Percentiles rank a stretch among this genome's conserved stretches.
Evolutionary conservation across 371 early-diverging fungal species (phyloP).

Genomic region (Apophysomyces sp.): DNA sequence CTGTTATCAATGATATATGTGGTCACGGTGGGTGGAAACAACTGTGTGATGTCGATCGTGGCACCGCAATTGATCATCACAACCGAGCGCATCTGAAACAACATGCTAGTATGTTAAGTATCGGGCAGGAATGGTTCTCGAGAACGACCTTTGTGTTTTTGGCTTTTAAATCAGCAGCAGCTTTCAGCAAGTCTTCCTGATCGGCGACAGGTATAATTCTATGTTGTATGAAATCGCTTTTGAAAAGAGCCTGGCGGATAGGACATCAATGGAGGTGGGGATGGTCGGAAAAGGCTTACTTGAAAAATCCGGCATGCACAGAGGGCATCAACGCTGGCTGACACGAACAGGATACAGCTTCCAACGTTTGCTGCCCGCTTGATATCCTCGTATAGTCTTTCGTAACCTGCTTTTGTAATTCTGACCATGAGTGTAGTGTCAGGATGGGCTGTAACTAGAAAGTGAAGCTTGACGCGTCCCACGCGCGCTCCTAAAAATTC

Average conservation of each 20-base stretch:
- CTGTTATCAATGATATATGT: constrained; percentile 87
- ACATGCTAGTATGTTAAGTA: background rate
- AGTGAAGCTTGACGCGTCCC: background rate
- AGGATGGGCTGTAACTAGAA: background rate
- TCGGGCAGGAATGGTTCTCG: background rate
- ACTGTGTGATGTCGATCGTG: constrained; percentile 67
- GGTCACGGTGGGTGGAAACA: constrained; percentile 54
- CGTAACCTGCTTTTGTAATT: constrained; percentile 33
- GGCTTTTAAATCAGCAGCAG: constrained; percentile 50
- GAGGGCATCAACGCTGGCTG: constrained; percentile 83
- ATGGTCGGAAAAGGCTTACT: constrained; percentile 32
- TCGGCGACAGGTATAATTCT: constrained; percentile 77
- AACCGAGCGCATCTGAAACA: constrained; percentile 64
- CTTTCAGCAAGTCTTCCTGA: constrained; percentile 63
- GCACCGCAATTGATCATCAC: constrained; percentile 91
- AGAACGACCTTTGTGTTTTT: constrained; percentile 27
- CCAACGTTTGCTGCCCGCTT: constrained; percentile 39
- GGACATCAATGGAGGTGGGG: background rate
- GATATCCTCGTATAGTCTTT: constrained; percentile 51
- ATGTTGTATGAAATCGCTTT: constrained; percentile 73
- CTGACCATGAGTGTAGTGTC: constrained; percentile 32
- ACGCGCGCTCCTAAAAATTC: background rate
- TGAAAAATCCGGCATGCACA: constrained; percentile 84
- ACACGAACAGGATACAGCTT: constrained; percentile 71
- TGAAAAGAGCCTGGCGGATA: constrained; percentile 58